Conservation (phyloP, 2,329 filamentous ascomycete species). For the Metarhizium album region DNA sequence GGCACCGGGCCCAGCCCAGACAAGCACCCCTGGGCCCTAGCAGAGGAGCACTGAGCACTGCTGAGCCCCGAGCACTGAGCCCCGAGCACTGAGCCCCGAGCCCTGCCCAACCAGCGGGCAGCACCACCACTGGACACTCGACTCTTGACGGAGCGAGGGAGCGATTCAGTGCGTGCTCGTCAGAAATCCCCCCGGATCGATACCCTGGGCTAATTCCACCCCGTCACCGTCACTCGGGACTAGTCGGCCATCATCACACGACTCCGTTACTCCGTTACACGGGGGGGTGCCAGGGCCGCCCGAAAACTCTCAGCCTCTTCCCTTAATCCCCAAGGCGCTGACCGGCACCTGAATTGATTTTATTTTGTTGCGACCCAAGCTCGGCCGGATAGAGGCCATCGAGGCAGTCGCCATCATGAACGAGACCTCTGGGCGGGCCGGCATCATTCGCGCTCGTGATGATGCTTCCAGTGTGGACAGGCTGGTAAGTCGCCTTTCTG, state of each 20-base stretch:
- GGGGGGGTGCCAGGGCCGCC: constrained; percentile 6
- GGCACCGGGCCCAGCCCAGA: too few species aligned
- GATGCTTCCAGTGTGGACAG: constrained; percentile 44
- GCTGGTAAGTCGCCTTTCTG: constrained; percentile 38
- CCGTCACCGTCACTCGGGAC: constrained; percentile 12
- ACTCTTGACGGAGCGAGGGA: too few species aligned
- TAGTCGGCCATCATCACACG: constrained; percentile 12
- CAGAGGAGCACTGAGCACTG: background rate
- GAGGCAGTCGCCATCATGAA: constrained; percentile 23
- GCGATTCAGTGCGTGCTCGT: constrained; percentile 2
- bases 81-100: too few species aligned
- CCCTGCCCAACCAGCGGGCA: background rate
- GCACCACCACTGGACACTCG: too few species aligned
- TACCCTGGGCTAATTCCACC: constrained; percentile 10
- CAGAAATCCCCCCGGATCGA: constrained; percentile 6
- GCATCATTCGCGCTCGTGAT: constrained; percentile 42
- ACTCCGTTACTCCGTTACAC: constrained; percentile 10
- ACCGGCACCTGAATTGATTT: background rate
- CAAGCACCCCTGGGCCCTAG: background rate
- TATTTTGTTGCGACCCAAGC: constrained; percentile 9
- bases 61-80: too few species aligned
- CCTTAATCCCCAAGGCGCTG: constrained; percentile 1
- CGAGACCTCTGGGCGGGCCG: constrained; percentile 41
- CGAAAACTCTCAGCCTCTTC: constrained; percentile 7
- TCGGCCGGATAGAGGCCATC: constrained; percentile 7